These are phyloP conservation scores for Pulveroboletus sp. DNA, from an alignment of 768 basidiomycete species.

Conservation along the genomic window DNA sequence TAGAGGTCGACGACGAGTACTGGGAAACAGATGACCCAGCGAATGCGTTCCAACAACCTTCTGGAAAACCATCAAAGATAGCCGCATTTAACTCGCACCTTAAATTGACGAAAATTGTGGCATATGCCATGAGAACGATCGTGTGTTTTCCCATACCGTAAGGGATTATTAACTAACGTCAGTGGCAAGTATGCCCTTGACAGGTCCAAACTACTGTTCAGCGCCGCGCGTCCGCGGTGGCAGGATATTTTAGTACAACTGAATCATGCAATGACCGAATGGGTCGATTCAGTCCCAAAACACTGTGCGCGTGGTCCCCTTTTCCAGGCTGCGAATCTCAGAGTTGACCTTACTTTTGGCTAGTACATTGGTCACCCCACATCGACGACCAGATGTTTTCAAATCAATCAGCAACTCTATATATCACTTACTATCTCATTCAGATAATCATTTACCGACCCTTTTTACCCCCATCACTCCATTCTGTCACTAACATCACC, in stretches of 20 bases:
- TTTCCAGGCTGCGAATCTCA: neutral
- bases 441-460: conserved; percentile 71
- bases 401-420: conserved; percentile 56
- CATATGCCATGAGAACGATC: conserved; percentile 66
- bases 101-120: conserved; percentile 66
- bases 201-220: conserved; percentile 54
- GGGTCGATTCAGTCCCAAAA: conserved; percentile 66
- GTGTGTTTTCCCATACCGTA: conserved; percentile 37
- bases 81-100: conserved; percentile 63
- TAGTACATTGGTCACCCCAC: conserved; percentile 61
- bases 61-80: conserved; percentile 52
- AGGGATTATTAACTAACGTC: neutral
- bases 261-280: conserved; percentile 67
- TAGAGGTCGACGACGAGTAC: conserved; percentile 81
- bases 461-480: conserved; percentile 49
- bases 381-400: conserved; percentile 47
- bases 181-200: conserved; percentile 62
- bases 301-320: conserved; percentile 48
- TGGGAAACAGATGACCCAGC: conserved; percentile 58
- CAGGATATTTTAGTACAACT: conserved; percentile 64
- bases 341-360: neutral
- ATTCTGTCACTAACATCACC: conserved; percentile 19
- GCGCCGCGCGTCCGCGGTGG: conserved; percentile 51
- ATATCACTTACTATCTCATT: conserved; percentile 56
- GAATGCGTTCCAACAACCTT: conserved; percentile 65